Conservation (phyloP, 1,284 basidiomycete genomes). For the Macrocystidia cucumis region DNA sequence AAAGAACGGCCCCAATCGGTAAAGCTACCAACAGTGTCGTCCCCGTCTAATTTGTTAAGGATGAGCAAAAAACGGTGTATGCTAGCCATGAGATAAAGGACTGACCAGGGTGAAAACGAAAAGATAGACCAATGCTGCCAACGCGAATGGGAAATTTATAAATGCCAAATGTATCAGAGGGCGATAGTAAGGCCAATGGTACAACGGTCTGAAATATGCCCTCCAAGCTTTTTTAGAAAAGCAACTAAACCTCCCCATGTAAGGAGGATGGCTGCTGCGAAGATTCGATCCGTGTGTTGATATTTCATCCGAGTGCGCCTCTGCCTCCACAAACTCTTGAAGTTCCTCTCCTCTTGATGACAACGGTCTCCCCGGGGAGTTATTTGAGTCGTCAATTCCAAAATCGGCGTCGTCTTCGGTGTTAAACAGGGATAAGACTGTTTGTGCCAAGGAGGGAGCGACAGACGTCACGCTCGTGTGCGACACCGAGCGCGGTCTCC, state of each 20-base stretch:
- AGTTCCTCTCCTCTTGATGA: slow-evolving; percentile 1
- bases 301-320: slow-evolving; percentile 14
- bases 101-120: slow-evolving; percentile 73
- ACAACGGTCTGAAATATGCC: slow-evolving; percentile 58
- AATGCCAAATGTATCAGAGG: slow-evolving; percentile 60
- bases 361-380: slow-evolving; percentile 9
- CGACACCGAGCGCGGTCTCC: slow-evolving; percentile 44
- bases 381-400: slow-evolving; percentile 10
- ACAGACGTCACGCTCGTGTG: slow-evolving; percentile 42
- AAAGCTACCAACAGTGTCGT: slow-evolving; percentile 69
- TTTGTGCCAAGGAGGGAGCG: slow-evolving; percentile 59
- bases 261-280: no score
- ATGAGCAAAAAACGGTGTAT: slow-evolving; percentile 8
- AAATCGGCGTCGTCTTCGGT: slow-evolving; percentile 21
- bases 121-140: slow-evolving; percentile 64
- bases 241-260: no score
- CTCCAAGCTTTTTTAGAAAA: slow-evolving; percentile 30
- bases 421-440: slow-evolving; percentile 54
- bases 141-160: slow-evolving; percentile 69
- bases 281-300: slow-evolving; percentile 8
- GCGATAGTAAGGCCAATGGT: slow-evolving; percentile 44
- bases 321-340: slow-evolving; percentile 9
- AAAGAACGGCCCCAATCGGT: slow-evolving; percentile 68
- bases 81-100: slow-evolving; percentile 11
- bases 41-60: slow-evolving; percentile 44